A percentile compares a stretch with the other conserved stretches of the same genome.
These are phyloP conservation scores for Cucumis cinereus DNA, from an alignment of 306 rosid genomes.

Conservation along the genomic window DNA sequence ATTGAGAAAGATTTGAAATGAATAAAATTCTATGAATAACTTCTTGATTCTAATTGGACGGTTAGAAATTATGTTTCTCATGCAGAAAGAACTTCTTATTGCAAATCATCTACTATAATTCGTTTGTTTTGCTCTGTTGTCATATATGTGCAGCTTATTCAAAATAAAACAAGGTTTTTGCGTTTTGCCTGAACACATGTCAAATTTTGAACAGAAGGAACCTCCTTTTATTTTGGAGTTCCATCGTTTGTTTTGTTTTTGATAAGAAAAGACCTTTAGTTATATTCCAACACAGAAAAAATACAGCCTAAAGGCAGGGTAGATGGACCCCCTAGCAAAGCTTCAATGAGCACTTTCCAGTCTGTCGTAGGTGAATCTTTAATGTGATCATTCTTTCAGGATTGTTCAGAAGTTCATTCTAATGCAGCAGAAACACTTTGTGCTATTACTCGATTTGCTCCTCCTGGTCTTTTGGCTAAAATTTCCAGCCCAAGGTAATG, in stretches of 20 bases:
- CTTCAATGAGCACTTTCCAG: too few species aligned
- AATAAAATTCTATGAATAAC: neutral
- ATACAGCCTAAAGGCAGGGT: too few species aligned
- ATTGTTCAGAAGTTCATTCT: slow-evolving; percentile 89
- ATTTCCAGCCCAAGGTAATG: slow-evolving; percentile 76
- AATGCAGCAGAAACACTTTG: slow-evolving; percentile 96
- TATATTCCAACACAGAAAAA: too few species aligned
- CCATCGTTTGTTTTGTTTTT: neutral
- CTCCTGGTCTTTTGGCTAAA: slow-evolving; percentile 73
- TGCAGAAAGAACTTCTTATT: neutral
- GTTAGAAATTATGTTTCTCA: neutral
- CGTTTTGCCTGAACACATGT: neutral
- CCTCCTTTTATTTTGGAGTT: neutral
- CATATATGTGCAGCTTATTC: neutral
- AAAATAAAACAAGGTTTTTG: neutral
- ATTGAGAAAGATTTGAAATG: too few species aligned
- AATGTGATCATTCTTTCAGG: slow-evolving; percentile 38
- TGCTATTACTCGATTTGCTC: slow-evolving; percentile 92
- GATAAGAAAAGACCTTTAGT: too few species aligned
- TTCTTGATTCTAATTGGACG: neutral
- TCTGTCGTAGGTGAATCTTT: neutral
- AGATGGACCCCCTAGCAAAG: too few species aligned
- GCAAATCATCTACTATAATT: neutral
- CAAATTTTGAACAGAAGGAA: neutral
- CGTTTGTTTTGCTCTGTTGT: neutral